Conservation (phyloP, 2,329 filamentous ascomycete genomes). For the Claviceps pazoutovae region DNA sequence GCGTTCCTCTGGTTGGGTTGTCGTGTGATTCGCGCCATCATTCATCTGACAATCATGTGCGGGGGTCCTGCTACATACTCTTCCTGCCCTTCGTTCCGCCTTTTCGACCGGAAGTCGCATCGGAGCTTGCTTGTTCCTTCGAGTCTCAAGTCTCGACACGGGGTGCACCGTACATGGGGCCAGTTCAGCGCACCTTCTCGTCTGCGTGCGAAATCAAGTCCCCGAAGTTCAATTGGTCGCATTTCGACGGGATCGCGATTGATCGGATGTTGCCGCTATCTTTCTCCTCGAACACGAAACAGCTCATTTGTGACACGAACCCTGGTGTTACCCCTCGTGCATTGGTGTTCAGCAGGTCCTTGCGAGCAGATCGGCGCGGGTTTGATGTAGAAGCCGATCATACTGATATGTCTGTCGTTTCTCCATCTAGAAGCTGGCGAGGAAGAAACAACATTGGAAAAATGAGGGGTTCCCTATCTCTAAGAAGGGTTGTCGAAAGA, state of each 20-base stretch:
- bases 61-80: no score
- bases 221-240: background rate
- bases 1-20: no score
- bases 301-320: background rate
- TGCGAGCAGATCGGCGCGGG: background rate
- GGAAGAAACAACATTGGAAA: background rate
- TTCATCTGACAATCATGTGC: no score
- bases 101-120: no score
- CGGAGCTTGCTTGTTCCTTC: no score
- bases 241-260: background rate
- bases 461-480: background rate
- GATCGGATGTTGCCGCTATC: background rate
- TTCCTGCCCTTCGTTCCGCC: no score
- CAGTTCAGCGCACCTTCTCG: background rate
- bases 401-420: background rate
- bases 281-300: background rate
- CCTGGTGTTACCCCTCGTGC: background rate
- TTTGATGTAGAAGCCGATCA: background rate
- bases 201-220: background rate
- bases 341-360: background rate
- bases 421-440: background rate
- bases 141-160: no score
- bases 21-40: no score
- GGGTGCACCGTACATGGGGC: background rate
- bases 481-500: background rate